A percentile compares a stretch with the other conserved stretches of the same genome.
phyloP scores from a whole-genome alignment of 768 basidiomycete species.

The Tremella yokohamensis region DNA sequence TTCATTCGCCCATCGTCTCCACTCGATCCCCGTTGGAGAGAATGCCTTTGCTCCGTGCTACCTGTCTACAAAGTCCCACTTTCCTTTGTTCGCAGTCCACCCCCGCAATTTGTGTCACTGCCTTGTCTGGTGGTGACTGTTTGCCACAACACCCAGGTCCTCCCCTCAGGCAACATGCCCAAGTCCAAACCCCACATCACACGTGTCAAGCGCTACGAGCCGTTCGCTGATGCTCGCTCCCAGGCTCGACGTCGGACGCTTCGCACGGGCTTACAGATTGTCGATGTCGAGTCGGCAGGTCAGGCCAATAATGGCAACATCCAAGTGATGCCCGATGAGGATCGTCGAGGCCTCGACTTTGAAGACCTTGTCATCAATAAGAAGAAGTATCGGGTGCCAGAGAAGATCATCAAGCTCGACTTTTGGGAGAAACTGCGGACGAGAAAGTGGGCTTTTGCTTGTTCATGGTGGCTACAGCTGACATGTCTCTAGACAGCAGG shows the following conservation, averaged over 20 bases:
- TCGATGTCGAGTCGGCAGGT: slow-evolving; percentile 70
- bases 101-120: too few species aligned
- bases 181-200: too few species aligned
- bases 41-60: too few species aligned
- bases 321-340: slow-evolving; percentile 69
- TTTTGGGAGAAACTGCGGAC: slow-evolving; percentile 74
- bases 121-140: too few species aligned
- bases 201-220: too few species aligned
- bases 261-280: slow-evolving; percentile 62
- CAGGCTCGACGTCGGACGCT: slow-evolving; percentile 80
- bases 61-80: too few species aligned
- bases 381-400: slow-evolving; percentile 86
- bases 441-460: slow-evolving; percentile 1
- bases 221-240: neutral
- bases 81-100: too few species aligned
- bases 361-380: slow-evolving; percentile 55
- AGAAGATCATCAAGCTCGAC: slow-evolving; percentile 83
- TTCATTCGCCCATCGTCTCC: neutral
- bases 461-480: neutral
- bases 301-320: slow-evolving; percentile 90
- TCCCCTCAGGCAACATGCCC: too few species aligned
- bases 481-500: neutral
- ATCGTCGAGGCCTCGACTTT: slow-evolving; percentile 23
- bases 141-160: too few species aligned
- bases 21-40: too few species aligned